These are phyloP conservation scores for Colletotrichum brevisporum DNA, from an alignment of 2,329 filamentous ascomycete species.

Conservation along the genomic window DNA sequence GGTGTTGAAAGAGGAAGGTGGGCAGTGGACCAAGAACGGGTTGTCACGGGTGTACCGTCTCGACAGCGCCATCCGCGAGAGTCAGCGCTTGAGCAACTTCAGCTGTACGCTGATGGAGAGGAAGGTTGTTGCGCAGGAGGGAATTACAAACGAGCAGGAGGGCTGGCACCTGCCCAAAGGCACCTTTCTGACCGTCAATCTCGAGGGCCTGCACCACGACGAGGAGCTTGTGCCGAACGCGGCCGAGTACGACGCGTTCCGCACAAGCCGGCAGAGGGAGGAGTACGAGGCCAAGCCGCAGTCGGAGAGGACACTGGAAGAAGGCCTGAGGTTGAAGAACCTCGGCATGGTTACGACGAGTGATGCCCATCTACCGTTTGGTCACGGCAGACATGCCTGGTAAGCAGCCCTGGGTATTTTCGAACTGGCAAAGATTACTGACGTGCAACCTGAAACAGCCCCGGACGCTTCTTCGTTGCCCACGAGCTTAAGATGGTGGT, in stretches of 20 bases:
- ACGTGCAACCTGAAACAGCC: slow-evolving; percentile 47
- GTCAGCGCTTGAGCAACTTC: slow-evolving; percentile 64
- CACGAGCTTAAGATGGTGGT: slow-evolving; percentile 70
- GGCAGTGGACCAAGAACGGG: slow-evolving; percentile 61
- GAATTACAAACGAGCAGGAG: slow-evolving; percentile 54
- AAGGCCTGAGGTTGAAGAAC: slow-evolving; percentile 54
- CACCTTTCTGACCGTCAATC: slow-evolving; percentile 58
- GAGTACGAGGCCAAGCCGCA: slow-evolving; percentile 49
- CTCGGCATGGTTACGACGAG: slow-evolving; percentile 68
- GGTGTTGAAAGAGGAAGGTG: slow-evolving; percentile 51
- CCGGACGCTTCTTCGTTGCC: slow-evolving; percentile 69
- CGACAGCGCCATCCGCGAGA: slow-evolving; percentile 68
- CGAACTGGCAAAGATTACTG: neutral
- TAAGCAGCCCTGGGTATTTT: slow-evolving; percentile 37
- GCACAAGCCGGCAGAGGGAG: slow-evolving; percentile 61
- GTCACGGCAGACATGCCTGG: slow-evolving; percentile 69
- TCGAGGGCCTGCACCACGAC: slow-evolving; percentile 63
- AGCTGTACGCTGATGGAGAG: slow-evolving; percentile 61
- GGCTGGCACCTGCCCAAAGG: slow-evolving; percentile 62
- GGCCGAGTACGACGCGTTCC: slow-evolving; percentile 62
- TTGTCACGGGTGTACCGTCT: slow-evolving; percentile 59
- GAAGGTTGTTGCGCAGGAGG: slow-evolving; percentile 57
- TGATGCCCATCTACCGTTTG: slow-evolving; percentile 66
- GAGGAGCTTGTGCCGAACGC: slow-evolving; percentile 58
- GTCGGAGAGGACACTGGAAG: slow-evolving; percentile 48